Conservation (phyloP, 2,329 filamentous ascomycete species). For the Scytalidium lignicola region DNA sequence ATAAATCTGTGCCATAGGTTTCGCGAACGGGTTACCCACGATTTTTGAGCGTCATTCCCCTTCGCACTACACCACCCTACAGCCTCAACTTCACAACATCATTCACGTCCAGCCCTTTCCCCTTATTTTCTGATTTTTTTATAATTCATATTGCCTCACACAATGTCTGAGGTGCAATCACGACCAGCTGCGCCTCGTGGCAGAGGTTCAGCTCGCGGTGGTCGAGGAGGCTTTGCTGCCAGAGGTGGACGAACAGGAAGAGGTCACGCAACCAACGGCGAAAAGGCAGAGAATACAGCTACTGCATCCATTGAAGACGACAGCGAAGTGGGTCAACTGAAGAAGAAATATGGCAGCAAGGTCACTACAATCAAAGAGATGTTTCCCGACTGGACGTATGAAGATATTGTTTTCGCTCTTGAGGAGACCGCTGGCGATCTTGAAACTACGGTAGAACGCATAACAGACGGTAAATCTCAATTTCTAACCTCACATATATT, state of each 20-base stretch:
- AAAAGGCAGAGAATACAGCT: constrained; percentile 56
- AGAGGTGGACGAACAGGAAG: constrained; percentile 67
- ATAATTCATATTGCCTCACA: constrained; percentile 29
- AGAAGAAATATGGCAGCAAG: constrained; percentile 80
- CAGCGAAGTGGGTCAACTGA: constrained; percentile 85
- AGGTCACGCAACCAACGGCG: constrained; percentile 66
- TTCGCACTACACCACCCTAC: constrained; percentile 9
- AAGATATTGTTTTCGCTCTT: constrained; percentile 87
- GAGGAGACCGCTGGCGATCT: constrained; percentile 82
- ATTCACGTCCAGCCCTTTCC: constrained; percentile 1
- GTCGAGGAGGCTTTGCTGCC: constrained; percentile 67
- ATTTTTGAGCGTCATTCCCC: constrained; percentile 12
- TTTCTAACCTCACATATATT: constrained; percentile 7
- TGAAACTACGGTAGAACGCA: constrained; percentile 68
- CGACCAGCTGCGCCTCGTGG: constrained; percentile 79
- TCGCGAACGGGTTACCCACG: not conserved
- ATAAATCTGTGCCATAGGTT: not conserved
- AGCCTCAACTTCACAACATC: constrained; percentile 5
- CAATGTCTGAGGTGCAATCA: constrained; percentile 93
- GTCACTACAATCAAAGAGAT: constrained; percentile 82
- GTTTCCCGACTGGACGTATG: constrained; percentile 93
- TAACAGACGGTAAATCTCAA: constrained; percentile 63
- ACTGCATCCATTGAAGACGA: constrained; percentile 67
- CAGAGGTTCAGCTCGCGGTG: constrained; percentile 84
- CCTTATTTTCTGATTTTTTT: constrained; percentile 14